Evolutionary conservation across 2,329 filamentous ascomycete species (phyloP), one percentile per base, ranked within the genome.

Genomic region (Daldinia eschscholtzii): DNA sequence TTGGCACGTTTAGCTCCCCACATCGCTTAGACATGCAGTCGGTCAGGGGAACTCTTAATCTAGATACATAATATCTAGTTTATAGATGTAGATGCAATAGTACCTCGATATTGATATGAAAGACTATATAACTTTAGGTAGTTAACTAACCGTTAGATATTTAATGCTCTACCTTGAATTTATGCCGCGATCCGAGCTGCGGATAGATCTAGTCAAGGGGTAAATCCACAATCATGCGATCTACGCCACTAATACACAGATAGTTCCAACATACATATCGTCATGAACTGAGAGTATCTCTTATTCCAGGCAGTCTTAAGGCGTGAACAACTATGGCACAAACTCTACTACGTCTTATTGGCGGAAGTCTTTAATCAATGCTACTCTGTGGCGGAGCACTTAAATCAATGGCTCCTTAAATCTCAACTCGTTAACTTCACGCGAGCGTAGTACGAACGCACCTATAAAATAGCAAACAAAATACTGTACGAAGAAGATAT

Each of bases 341-440:
- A 30, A 23, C 46, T 50, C 26, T 30, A 23, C 30, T 50, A 13
- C 30, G 26, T 50, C 46, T 50, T 12, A 33, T 50, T 50, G 46
- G 46, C 15, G 10, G 15, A 50, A 6, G 46, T 50, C 30, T 6
- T 7, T 18, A 13, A 50, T 7, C 10, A 6, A 50, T 37, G 30
- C 15, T 9, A 50, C 13, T 12, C 3, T 26, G 26, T 50, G 46
- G 46, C 26, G 46, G 46, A 33, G 46, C 26, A n/a, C 26, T 13
- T 50, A n/a, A n/a, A 30, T 13, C 46, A 33, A 33, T 2, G 15
- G 30, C 46, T 33, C 46, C 46, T 52, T 52, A 52, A 52, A 52
- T 30, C 44, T 9, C 7, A 33, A 18, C 13, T 33, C 46, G 1
- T 52, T 26, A 52, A 33, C 26, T n/a, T 13, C 6, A 50, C 26